A percentile compares a stretch with the other conserved stretches of the same genome.
phyloP scores from a whole-genome alignment of 768 basidiomycete genomes.

The Serendipita indica region DNA sequence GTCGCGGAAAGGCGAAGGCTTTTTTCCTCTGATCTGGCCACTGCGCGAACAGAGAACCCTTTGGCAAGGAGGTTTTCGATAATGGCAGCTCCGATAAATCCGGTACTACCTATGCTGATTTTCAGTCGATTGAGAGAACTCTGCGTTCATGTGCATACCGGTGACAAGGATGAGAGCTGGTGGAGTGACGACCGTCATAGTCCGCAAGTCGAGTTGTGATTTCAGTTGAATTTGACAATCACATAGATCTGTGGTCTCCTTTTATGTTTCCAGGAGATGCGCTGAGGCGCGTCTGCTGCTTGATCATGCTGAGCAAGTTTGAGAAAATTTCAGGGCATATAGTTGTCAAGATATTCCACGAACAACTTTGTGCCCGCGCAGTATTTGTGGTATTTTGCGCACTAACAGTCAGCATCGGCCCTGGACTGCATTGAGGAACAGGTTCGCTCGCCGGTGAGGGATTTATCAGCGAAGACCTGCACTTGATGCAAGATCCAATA shows the following conservation, averaged over 20 bases:
- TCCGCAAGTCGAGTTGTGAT: too few species aligned
- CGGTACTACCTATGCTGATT: conserved; percentile 6
- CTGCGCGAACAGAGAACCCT: conserved; percentile 26
- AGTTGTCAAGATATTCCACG: neutral
- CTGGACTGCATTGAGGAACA: too few species aligned
- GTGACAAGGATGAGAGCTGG: conserved; percentile 8
- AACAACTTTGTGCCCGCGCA: too few species aligned
- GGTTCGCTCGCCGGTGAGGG: too few species aligned
- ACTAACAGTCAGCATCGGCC: too few species aligned
- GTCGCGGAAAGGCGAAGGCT: conserved; percentile 23
- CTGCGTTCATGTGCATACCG: neutral
- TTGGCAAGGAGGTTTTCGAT: conserved; percentile 14
- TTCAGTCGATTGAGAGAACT: neutral
- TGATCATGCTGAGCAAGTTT: neutral
- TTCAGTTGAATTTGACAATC: neutral
- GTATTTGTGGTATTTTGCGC: too few species aligned
- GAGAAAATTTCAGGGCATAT: neutral
- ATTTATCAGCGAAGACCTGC: too few species aligned
- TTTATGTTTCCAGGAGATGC: neutral
- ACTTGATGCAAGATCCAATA: too few species aligned
- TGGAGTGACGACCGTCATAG: neutral
- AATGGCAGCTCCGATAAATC: conserved; percentile 13
- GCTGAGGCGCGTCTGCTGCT: neutral
- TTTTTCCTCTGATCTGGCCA: conserved; percentile 23
- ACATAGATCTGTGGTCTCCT: neutral